Evolutionary conservation across 495 filamentous ascomycete species (phyloP), one percentile per base, ranked within the genome.

Genomic region (Corynascus novoguineensis): DNA sequence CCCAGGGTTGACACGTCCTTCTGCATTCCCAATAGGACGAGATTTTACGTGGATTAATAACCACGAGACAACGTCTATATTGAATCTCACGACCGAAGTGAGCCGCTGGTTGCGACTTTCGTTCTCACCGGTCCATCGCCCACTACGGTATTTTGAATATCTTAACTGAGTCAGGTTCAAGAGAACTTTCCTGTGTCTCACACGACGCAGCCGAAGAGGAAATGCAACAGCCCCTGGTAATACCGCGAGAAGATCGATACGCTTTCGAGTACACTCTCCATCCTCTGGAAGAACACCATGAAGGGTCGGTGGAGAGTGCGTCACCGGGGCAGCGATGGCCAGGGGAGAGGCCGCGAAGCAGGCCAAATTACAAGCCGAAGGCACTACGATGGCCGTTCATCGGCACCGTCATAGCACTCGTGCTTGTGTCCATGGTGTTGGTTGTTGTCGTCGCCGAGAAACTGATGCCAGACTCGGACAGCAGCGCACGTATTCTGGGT

Each of bases 331-430:
- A 25, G 53, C 42, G 50, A 42, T 27, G 45, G 9, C 58, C 61
- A 1, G 45, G 35, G 4, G 52, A 54, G 61, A 51, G 35, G 24
- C 19, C 52, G 5, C 46, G 38, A 1, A 38, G 44, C 28, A 57
- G 29, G 12, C 65, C 65, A 9, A 61, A 64, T 58, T 71, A 73
- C 64, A 69, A 68, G 45, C 68, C 68, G 10, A 66, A 57, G 42
- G 52, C 67, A 22, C 44, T 73, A 27, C 52, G 53, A 59, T 69
- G 66, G 68, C 68, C 68, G 4, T 73, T 73, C 38, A 64, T 73
- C 55, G 17, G 40, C 5, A 35, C 22, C 40, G 49, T 68, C 41
- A 63, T 66, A 15, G 28, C 60, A 7, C 19, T 69, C 29, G 47
- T 71, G 44, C 53, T 59, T 14, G 50, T 63, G 22, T 61, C 63